Evolutionary conservation across 768 basidiomycete genomes (phyloP).

Genomic region (Suillus bovinus): DNA sequence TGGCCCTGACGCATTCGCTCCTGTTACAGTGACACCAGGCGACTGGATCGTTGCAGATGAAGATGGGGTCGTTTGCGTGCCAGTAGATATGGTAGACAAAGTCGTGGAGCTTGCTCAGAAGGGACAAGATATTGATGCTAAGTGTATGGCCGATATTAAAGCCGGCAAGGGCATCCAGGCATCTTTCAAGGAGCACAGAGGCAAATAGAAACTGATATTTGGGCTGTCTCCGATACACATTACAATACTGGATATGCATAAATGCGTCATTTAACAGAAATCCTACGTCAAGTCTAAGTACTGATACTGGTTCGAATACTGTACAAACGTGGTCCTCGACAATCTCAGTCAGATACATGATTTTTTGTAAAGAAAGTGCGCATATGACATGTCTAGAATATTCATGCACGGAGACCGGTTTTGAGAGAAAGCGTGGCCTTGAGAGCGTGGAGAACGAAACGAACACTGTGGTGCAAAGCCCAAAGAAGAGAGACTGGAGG

Average conservation of each 20-base stretch:
- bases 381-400: background rate
- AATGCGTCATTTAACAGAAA: background rate
- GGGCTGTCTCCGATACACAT: background rate
- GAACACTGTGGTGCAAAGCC: constrained; percentile 57
- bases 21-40: constrained; percentile 63
- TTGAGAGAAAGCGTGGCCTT: constrained; percentile 50
- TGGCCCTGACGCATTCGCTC: constrained; percentile 45
- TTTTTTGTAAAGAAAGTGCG: background rate
- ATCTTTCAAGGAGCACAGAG: constrained; percentile 78
- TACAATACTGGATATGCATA: background rate
- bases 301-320: background rate
- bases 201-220: constrained; percentile 37
- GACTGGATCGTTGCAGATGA: constrained; percentile 87
- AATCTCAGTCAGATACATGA: no score
- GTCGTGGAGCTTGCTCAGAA: constrained; percentile 61
- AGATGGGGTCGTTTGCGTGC: constrained; percentile 87
- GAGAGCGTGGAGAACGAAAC: constrained; percentile 50
- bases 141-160: constrained; percentile 73
- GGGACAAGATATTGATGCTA: constrained; percentile 65
- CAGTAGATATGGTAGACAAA: constrained; percentile 48
- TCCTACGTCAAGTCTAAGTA: background rate
- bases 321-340: background rate
- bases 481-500: constrained; percentile 58
- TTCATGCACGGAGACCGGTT: constrained; percentile 37
- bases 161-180: constrained; percentile 73